A percentile compares a stretch with the other conserved stretches of the same genome.
phyloP scores from a whole-genome alignment of 306 rosid genomes.

The Lathyrus tuberosus region DNA sequence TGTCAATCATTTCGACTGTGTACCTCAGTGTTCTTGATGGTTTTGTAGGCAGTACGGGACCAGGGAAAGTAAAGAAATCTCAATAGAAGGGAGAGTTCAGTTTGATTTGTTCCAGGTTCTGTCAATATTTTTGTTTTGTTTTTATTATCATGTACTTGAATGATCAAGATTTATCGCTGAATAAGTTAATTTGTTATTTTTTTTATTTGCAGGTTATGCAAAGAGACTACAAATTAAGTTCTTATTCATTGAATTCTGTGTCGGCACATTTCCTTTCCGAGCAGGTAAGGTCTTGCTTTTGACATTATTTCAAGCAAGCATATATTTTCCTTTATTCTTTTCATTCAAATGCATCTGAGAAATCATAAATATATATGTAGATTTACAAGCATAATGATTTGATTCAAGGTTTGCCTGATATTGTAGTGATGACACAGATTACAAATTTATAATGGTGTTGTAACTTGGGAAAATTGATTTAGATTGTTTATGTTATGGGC shows the following conservation, averaged over 20 bases:
- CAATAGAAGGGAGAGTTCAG: slow-evolving; percentile 96
- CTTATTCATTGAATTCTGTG: slow-evolving; percentile 94
- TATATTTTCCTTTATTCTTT: slow-evolving; percentile 12
- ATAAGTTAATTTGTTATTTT: slow-evolving; percentile 39
- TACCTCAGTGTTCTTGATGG: slow-evolving; percentile 38
- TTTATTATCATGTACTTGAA: slow-evolving; percentile 35
- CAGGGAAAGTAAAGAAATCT: slow-evolving; percentile 94
- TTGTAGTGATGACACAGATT: slow-evolving; percentile 16
- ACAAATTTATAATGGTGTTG: slow-evolving; percentile 8
- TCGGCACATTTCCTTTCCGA: slow-evolving; percentile 96
- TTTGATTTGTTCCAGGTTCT: slow-evolving; percentile 96
- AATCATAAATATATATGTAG: slow-evolving; percentile 18
- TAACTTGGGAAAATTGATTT: slow-evolving; percentile 22
- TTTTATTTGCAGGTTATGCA: slow-evolving; percentile 69
- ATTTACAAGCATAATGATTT: slow-evolving; percentile 16
- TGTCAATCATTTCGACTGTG: slow-evolving; percentile 5
- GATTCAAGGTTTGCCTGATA: slow-evolving; percentile 12
- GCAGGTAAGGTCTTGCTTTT: slow-evolving; percentile 63
- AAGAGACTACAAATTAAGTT: slow-evolving; percentile 91
- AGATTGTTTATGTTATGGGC: slow-evolving; percentile 16
- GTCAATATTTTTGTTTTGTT: slow-evolving; percentile 34
- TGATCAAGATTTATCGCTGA: slow-evolving; percentile 17
- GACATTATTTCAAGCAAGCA: slow-evolving; percentile 34
- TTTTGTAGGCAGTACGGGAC: slow-evolving; percentile 84
- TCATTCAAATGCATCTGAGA: slow-evolving; percentile 27